Evolutionary conservation across 2,329 filamentous ascomycete genomes (phyloP).

Genomic region (Xylaria sp.): DNA sequence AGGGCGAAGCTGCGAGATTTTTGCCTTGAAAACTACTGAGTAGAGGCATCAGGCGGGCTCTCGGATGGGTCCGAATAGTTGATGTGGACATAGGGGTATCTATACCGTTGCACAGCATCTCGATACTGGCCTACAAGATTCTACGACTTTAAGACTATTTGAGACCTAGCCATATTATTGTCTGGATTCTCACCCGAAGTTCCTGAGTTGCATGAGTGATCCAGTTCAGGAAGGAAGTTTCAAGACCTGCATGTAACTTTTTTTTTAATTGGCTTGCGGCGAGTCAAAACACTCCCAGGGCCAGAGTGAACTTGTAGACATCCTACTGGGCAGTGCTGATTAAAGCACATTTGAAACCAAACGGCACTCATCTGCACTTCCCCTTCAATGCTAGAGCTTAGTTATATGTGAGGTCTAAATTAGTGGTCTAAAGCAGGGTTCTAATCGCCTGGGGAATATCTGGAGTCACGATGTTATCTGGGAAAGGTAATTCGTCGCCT

Average conservation of each 20-base stretch:
- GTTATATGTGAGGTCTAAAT: slow-evolving; percentile 11
- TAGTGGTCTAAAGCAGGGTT: slow-evolving; percentile 4
- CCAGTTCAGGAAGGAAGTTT: slow-evolving; percentile 35
- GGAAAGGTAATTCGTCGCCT: slow-evolving; percentile 29
- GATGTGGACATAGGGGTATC: slow-evolving; percentile 1
- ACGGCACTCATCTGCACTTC: slow-evolving; percentile 9
- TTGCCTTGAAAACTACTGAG: no score
- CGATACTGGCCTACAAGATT: slow-evolving; percentile 19
- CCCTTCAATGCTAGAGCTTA: slow-evolving; percentile 17
- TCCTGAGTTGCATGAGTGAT: slow-evolving; percentile 23
- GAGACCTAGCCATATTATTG: slow-evolving; percentile 30
- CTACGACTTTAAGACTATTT: slow-evolving; percentile 12
- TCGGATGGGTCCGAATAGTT: slow-evolving; percentile 22
- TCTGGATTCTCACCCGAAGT: slow-evolving; percentile 33
- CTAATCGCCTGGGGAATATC: slow-evolving; percentile 6
- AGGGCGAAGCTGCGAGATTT: slow-evolving; percentile 12
- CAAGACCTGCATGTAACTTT: slow-evolving; percentile 34
- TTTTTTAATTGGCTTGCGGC: slow-evolving; percentile 29
- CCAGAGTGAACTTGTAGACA: slow-evolving; percentile 17
- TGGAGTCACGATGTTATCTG: slow-evolving; percentile 9
- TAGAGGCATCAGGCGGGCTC: background rate
- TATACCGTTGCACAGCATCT: slow-evolving; percentile 26
- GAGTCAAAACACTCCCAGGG: slow-evolving; percentile 18
- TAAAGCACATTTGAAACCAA: slow-evolving; percentile 16
- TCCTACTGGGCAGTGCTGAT: slow-evolving; percentile 21